phyloP scores from a whole-genome alignment of 768 basidiomycete species.

The Boletus vinaceobasis region DNA sequence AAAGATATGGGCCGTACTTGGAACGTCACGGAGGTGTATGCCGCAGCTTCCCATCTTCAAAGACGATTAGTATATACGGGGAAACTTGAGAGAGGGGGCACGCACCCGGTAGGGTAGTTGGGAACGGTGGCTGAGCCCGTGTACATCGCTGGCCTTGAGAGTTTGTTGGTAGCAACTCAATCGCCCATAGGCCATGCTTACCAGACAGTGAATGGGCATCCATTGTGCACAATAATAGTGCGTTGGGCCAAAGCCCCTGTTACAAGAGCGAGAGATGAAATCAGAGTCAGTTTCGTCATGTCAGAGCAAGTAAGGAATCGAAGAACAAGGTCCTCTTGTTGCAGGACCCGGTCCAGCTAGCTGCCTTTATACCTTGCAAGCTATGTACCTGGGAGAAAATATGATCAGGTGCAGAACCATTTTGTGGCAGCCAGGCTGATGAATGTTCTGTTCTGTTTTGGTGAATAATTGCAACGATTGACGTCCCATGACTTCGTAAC shows the following conservation, averaged over 20 bases:
- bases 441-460: not conserved
- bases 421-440: not conserved
- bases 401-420: not conserved
- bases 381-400: not conserved
- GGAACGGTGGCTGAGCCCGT: constrained; percentile 55
- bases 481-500: too few relatives aligned
- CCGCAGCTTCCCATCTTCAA: constrained; percentile 34
- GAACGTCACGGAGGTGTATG: constrained; percentile 27
- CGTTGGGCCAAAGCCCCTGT: constrained; percentile 42
- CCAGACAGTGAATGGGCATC: constrained; percentile 70
- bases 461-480: too few relatives aligned
- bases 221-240: constrained; percentile 59
- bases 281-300: constrained; percentile 23
- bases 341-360: not conserved
- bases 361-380: constrained; percentile 17
- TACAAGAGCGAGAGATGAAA: constrained; percentile 29
- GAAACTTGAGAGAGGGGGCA: not conserved
- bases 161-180: not conserved
- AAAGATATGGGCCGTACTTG: constrained; percentile 9
- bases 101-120: constrained; percentile 43
- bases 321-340: not conserved
- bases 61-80: not conserved
- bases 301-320: not conserved
- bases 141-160: constrained; percentile 53
- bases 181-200: constrained; percentile 24